phyloP scores from a whole-genome alignment of 441 rosid genomes.

The Lepidium campestre region DNA sequence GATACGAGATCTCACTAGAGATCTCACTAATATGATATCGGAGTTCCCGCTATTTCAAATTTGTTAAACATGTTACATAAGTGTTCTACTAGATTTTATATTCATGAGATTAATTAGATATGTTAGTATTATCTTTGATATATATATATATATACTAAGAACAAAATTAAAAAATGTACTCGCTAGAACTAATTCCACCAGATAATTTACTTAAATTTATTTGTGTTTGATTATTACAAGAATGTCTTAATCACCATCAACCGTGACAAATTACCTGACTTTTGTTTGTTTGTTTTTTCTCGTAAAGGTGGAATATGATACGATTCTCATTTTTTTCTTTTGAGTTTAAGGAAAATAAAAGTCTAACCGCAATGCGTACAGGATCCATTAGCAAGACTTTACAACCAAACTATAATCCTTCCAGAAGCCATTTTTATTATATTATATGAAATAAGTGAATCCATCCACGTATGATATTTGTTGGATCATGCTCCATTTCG shows the following conservation, averaged over 20 bases:
- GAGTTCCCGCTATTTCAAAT: too few relatives aligned
- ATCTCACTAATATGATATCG: too few relatives aligned
- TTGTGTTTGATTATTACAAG: background rate
- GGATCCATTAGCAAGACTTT: background rate
- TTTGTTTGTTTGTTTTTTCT: background rate
- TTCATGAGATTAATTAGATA: too few relatives aligned
- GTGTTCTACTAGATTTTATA: too few relatives aligned
- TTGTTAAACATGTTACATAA: too few relatives aligned
- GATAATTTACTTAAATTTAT: background rate
- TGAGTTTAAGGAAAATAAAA: background rate
- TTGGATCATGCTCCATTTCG: slow-evolving; percentile 21
- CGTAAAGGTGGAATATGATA: background rate
- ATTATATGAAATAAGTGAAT: background rate
- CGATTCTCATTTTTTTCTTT: background rate
- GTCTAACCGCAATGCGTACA: background rate
- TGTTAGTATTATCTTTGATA: too few relatives aligned
- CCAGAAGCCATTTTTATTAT: background rate
- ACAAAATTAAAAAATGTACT: too few relatives aligned
- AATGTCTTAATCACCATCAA: background rate
- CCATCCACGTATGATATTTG: background rate
- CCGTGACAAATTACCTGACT: background rate
- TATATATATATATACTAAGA: too few relatives aligned
- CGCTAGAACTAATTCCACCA: background rate
- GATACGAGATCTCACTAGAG: too few relatives aligned
- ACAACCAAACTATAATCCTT: background rate